Evolutionary conservation across 257 asterid species (phyloP).

Genomic region (Linderniella brevidens): DNA sequence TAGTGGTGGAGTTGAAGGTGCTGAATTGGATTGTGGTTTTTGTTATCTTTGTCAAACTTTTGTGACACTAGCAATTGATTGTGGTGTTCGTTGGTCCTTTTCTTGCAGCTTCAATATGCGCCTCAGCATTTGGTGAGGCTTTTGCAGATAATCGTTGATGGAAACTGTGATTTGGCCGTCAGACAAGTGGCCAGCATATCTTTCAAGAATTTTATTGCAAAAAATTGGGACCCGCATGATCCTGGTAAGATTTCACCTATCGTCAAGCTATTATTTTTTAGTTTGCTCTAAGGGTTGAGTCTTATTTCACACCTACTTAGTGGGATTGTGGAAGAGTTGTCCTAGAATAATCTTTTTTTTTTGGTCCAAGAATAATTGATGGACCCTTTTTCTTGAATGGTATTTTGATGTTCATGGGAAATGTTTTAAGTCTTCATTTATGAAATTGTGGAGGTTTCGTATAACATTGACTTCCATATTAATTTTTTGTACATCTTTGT

Average conservation of each 20-base stretch:
- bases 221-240: slow-evolving; percentile 80
- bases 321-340: too few species aligned
- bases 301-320: too few species aligned
- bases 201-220: slow-evolving; percentile 77
- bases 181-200: slow-evolving; percentile 96
- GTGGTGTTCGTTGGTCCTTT: slow-evolving; percentile 9
- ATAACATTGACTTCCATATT: too few species aligned
- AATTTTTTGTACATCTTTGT: too few species aligned
- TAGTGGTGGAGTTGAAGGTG: slow-evolving; percentile 3
- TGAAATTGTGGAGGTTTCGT: too few species aligned
- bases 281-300: not conserved
- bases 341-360: too few species aligned
- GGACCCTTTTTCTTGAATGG: too few species aligned
- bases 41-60: slow-evolving; percentile 3
- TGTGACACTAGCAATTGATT: not conserved
- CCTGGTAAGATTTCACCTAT: slow-evolving; percentile 28
- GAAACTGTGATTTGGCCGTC: slow-evolving; percentile 60
- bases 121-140: slow-evolving; percentile 96
- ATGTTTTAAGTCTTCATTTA: too few species aligned
- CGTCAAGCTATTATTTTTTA: not conserved
- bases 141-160: slow-evolving; percentile 85
- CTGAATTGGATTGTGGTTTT: slow-evolving; percentile 6
- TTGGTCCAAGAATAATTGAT: too few species aligned
- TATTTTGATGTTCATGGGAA: too few species aligned
- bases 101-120: slow-evolving; percentile 58